Evolutionary conservation across 257 asterid genomes (phyloP).

Genomic region (Verbascum thapsus): DNA sequence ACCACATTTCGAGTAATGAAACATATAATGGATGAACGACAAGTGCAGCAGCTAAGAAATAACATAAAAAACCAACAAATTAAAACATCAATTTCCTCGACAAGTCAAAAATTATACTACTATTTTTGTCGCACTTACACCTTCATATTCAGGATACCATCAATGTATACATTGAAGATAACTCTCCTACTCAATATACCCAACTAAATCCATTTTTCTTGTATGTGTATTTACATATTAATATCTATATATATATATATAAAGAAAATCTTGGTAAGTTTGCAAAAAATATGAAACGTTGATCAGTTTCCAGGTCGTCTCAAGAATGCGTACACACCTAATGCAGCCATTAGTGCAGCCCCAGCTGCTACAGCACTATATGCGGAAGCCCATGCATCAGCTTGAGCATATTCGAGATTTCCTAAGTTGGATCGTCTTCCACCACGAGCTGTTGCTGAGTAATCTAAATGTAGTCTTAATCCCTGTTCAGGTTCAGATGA

Average conservation of each 20-base stretch:
- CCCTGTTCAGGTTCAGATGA: slow-evolving; percentile 70
- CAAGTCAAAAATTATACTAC: too few relatives aligned
- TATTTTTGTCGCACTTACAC: slow-evolving; percentile 17
- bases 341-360: slow-evolving; percentile 77
- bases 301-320: slow-evolving; percentile 52
- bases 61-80: too few relatives aligned
- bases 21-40: too few relatives aligned
- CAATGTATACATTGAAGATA: neutral
- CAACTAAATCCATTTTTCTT: slow-evolving; percentile 32
- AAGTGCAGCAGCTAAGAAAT: too few relatives aligned
- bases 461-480: slow-evolving; percentile 75
- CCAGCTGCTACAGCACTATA: slow-evolving; percentile 88
- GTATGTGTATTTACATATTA: slow-evolving; percentile 3
- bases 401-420: slow-evolving; percentile 58
- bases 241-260: neutral
- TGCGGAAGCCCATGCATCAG: slow-evolving; percentile 72
- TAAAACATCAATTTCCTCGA: too few relatives aligned
- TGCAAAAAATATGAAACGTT: neutral
- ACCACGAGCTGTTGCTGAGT: slow-evolving; percentile 46
- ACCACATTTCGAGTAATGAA: too few relatives aligned
- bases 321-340: slow-evolving; percentile 76
- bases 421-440: slow-evolving; percentile 44
- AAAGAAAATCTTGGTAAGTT: neutral
- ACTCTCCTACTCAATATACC: slow-evolving; percentile 21
- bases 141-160: neutral